Percentiles rank a stretch among this genome's conserved stretches.
Conservation (phyloP, 192 early-diverging fungal genomes). For the Haplosporangium gracile region DNA sequence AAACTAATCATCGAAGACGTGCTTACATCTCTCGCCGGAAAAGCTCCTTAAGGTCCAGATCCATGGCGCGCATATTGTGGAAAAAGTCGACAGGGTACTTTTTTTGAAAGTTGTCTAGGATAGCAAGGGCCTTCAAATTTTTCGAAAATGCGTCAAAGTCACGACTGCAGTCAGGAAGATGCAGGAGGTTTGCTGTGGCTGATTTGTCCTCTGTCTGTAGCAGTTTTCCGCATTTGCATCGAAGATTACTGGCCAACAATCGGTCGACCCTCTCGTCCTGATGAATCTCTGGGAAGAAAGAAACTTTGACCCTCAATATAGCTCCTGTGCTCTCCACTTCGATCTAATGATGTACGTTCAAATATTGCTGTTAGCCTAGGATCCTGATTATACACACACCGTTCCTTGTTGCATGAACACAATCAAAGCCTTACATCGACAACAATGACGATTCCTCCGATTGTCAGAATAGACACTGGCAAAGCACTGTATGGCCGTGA, state of each 20-base stretch:
- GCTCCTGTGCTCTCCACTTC: slow-evolving; percentile 55
- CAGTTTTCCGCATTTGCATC: slow-evolving; percentile 47
- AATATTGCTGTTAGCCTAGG: background rate
- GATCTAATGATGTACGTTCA: slow-evolving; percentile 21
- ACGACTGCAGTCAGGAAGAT: slow-evolving; percentile 45
- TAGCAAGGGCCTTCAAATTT: slow-evolving; percentile 47
- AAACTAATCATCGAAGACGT: background rate
- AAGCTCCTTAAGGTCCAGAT: slow-evolving; percentile 47
- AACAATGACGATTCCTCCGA: slow-evolving; percentile 54
- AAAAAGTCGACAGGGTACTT: slow-evolving; percentile 58
- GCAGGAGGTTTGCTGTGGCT: slow-evolving; percentile 14
- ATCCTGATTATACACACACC: background rate
- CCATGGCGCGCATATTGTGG: slow-evolving; percentile 48
- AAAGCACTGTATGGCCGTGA: slow-evolving; percentile 21
- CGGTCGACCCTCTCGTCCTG: slow-evolving; percentile 57
- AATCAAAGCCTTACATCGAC: slow-evolving; percentile 30
- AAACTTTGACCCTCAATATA: slow-evolving; percentile 46
- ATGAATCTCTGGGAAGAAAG: slow-evolving; percentile 52
- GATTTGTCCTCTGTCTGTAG: slow-evolving; percentile 22
- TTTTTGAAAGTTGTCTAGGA: slow-evolving; percentile 49
- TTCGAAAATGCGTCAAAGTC: slow-evolving; percentile 50
- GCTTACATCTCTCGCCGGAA: slow-evolving; percentile 56
- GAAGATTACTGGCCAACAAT: slow-evolving; percentile 48
- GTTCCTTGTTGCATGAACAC: background rate
- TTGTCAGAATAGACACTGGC: slow-evolving; percentile 47